Conservation (phyloP, 108 stramenopile species). For the Pseudonitzschia pungens region DNA sequence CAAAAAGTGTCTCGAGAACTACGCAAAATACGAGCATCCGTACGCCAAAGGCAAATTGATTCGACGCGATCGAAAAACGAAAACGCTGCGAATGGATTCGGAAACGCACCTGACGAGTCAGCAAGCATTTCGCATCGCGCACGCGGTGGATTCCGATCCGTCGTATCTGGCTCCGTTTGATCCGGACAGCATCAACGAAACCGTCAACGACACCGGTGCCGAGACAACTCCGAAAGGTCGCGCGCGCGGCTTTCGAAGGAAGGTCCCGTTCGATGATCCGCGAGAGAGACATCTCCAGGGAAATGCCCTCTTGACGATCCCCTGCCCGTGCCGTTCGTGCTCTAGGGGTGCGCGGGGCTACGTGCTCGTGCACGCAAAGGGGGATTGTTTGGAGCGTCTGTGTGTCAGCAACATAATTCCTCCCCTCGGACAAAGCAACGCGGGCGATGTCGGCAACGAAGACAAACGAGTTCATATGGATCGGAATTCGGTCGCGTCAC, state of each 20-base stretch:
- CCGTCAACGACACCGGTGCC: conserved; percentile 1
- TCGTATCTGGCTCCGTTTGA: conserved; percentile 55
- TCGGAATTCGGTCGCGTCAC: background rate
- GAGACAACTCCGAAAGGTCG: conserved; percentile 12
- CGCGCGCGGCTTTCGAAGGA: background rate
- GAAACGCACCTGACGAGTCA: conserved; percentile 2
- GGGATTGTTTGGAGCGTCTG: conserved; percentile 46
- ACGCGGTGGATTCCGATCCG: conserved; percentile 35
- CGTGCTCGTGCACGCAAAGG: conserved; percentile 64
- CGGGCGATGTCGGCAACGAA: conserved; percentile 13
- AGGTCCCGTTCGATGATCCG: conserved; percentile 28
- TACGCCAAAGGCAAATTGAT: conserved; percentile 3
- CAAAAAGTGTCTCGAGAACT: conserved; percentile 14
- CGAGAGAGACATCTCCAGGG: conserved; percentile 31
- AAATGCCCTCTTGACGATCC: conserved; percentile 57
- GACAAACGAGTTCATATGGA: background rate
- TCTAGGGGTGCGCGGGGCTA: conserved; percentile 19
- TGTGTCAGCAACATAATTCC: conserved; percentile 47
- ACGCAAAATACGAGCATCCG: conserved; percentile 20
- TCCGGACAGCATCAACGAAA: conserved; percentile 16
- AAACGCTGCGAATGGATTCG: background rate
- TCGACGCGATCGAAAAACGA: background rate
- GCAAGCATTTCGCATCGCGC: conserved; percentile 16
- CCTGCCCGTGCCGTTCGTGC: conserved; percentile 61
- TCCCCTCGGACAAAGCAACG: conserved; percentile 31